Conservation (phyloP, 176 grass and related monocot species). For the Triticum turgidum region DNA sequence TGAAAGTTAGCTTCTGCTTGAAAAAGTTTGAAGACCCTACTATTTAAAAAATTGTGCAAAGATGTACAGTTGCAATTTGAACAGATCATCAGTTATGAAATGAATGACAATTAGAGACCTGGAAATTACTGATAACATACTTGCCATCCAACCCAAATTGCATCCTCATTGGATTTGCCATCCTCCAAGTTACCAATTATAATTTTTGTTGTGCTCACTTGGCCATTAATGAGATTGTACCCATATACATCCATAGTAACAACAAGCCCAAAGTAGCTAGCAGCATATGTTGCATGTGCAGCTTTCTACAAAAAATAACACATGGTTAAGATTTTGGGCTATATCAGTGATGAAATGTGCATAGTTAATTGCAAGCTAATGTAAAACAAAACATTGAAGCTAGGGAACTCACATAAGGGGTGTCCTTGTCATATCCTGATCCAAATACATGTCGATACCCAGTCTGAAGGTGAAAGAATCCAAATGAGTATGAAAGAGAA, state of each 20-base stretch:
- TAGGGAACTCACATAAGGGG: too few species aligned
- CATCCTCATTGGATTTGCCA: neutral
- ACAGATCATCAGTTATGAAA: neutral
- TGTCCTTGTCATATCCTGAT: too few species aligned
- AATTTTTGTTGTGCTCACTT: neutral
- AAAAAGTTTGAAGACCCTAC: neutral
- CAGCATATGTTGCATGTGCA: neutral
- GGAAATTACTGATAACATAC: neutral
- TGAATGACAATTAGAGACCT: neutral
- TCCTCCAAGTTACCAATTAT: neutral
- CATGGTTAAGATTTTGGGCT: neutral
- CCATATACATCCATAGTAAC: neutral
- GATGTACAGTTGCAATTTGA: neutral
- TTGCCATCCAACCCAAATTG: neutral
- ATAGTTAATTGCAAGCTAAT: too few species aligned
- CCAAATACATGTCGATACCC: too few species aligned
- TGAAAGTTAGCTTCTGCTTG: neutral
- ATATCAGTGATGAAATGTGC: too few species aligned
- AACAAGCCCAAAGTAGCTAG: neutral
- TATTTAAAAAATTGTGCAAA: neutral
- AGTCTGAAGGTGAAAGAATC: too few species aligned
- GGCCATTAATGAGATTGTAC: neutral
- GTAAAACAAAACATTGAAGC: too few species aligned
- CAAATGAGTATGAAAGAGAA: too few species aligned
- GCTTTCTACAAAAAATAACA: neutral